Base-by-base conservation (phyloP, 2,329 filamentous ascomycete genomes). In the Alternaria arborescens region DNA sequence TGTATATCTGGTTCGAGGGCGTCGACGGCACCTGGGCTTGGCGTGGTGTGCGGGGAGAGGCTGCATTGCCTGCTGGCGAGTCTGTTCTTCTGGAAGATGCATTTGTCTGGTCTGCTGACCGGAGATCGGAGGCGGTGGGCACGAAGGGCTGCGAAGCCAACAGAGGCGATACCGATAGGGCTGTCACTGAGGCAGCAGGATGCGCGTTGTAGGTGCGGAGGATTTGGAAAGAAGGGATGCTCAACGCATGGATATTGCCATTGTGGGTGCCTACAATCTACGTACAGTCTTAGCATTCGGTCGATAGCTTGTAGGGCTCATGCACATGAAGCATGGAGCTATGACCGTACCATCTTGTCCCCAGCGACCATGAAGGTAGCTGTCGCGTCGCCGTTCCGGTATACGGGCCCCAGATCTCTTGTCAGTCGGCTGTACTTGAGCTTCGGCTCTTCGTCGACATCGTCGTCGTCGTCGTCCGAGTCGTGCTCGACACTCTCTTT, bases 191-290 rank as follows among this genome's bases (percentile, higher is more conserved):
- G 42, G 95, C 94, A 10, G 92, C 91, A 11, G 73, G 73, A 75
- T 99, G 96, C 14, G 94, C 94, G 73, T 94, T 92, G 77, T 98
- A 99, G 61, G 91, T 90, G 72, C 93, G 89, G 41, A 99, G 79
- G 4, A 90, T 83, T 67, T 94, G 89, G 75, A 98, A 91, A 6
- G 88, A 87, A 1, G 95, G 94, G 18, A 98, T 80, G 66, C 92
- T 90, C 47, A 97, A 82, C 63, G 97, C 90, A 82, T 99, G 91
- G 72, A 98, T 94, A 73, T 95, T 97, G 71, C 95, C 95, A 81
- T 97, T 97, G 78, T 99, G 94, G 32, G 95, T 97, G 67, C 94
- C 95, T 70, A 97, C 84, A 64, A 97, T 90, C 91, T 94, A 80
- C 50, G 66, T 60, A 66, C 47, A 63, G 54, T 52, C 64, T 79